A percentile compares a stretch with the other conserved stretches of the same genome.
Conservation (phyloP, 2,329 filamentous ascomycete genomes). For the Thielaviopsis populi region DNA sequence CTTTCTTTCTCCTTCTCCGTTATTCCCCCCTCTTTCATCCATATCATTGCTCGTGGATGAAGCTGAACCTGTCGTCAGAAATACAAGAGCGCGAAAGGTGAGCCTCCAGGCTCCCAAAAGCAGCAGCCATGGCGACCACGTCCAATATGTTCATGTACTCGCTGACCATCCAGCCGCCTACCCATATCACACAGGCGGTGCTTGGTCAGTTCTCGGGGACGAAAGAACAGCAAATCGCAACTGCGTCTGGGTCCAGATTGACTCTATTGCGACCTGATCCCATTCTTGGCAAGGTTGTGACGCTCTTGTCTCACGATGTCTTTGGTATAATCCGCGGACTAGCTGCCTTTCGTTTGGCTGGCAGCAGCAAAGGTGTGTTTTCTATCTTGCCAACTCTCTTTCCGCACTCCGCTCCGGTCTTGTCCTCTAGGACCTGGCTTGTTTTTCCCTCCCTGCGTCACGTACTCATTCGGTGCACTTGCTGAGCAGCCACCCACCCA, state of each 20-base stretch:
- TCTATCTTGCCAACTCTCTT: conserved; percentile 19
- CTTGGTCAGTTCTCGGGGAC: conserved; percentile 91
- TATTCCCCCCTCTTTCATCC: conserved; percentile 7
- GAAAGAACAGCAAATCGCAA: conserved; percentile 95
- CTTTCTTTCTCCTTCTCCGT: background rate
- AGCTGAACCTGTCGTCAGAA: conserved; percentile 13
- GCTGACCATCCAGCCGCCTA: conserved; percentile 84
- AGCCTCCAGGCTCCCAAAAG: conserved; percentile 20
- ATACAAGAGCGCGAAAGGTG: conserved; percentile 16
- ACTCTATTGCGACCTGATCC: conserved; percentile 78
- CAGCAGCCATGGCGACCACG: conserved; percentile 74
- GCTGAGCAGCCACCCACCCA: conserved; percentile 12
- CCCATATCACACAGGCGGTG: conserved; percentile 77
- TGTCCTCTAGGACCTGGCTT: background rate
- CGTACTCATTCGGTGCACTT: conserved; percentile 5
- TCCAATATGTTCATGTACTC: conserved; percentile 99
- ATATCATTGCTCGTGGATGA: conserved; percentile 16
- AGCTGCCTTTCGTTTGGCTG: conserved; percentile 78
- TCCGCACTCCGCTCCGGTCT: background rate
- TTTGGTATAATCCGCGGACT: conserved; percentile 91
- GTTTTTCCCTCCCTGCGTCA: background rate
- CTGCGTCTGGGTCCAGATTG: conserved; percentile 78
- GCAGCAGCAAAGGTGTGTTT: conserved; percentile 85
- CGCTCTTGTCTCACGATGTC: conserved; percentile 78
- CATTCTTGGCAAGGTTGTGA: conserved; percentile 69